Base-by-base conservation (phyloP, 2,329 filamentous ascomycete genomes). In the Aspergillus carbonarius region DNA sequence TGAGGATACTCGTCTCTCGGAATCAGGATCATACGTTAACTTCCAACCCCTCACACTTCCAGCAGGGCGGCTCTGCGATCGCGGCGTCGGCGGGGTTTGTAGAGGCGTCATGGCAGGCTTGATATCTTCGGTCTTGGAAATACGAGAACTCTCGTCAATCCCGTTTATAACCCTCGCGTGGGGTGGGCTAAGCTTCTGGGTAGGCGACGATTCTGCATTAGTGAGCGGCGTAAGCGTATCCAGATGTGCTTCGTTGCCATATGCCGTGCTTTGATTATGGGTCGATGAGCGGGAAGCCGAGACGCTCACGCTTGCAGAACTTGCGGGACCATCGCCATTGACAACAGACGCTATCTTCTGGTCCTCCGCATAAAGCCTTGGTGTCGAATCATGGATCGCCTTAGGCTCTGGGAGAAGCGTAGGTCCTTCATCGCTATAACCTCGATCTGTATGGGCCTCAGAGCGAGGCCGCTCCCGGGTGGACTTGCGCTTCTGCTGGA, bases 261-360 rank as follows among this genome's bases (percentile, higher is more conserved):
- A 83, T 72, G 83, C 77, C 72, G 85, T 85, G 68, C 79, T 72
- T 67, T 79, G 74, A 57, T 79, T 76, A 59, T 79, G 73, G 63
- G 79, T 78, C 66, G 79, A 78, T 67, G 81, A 79, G 75, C 86
- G 90, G 76, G 90, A 90, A 64, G 89, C 81, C 55, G 91, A 91
- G 46, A 88, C 91, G 52, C 83, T 83, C 55, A 87, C 85, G 77
- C 88, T 92, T 58, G 84, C 82, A 70, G 89, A 92, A 76, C 87
- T 91, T 57, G 87, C 85, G 52, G 90, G 92, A 68, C 85, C 88
- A 66, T 88, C 83, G 62, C 85, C 87, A 74, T 88, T 89, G 70
- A 89, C 42, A 39, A 62, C 65, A 27, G 62, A 61, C 15, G 63
- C 60, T 42, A 63, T 60, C 54, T 63, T 62, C 54, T 52, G 34